These are phyloP conservation scores for Pichia deserticola DNA, from an alignment of 805 yeast genomes.

Conservation along the genomic window DNA sequence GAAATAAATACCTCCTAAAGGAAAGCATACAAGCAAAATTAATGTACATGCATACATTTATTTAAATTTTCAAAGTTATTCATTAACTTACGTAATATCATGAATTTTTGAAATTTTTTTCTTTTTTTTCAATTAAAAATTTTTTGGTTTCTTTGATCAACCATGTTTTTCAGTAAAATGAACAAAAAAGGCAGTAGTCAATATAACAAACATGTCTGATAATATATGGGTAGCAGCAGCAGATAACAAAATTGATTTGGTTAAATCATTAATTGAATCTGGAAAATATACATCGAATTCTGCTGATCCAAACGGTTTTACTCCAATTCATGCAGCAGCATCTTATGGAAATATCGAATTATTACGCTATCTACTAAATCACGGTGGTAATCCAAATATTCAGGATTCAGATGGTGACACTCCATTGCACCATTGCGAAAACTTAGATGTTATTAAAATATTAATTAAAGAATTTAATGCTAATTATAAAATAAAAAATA, in stretches of 20 bases:
- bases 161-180: too few species aligned
- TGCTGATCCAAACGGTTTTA: slow-evolving; percentile 89
- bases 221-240: slow-evolving; percentile 96
- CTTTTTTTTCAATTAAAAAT: neutral
- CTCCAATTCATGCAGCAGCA: slow-evolving; percentile 96
- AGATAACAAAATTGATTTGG: slow-evolving; percentile 60
- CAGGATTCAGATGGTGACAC: slow-evolving; percentile 90
- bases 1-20: too few species aligned
- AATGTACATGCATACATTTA: too few species aligned
- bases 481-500: slow-evolving; percentile 53
- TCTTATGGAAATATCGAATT: slow-evolving; percentile 79
- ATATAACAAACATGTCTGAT: slow-evolving; percentile 9
- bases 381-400: slow-evolving; percentile 76
- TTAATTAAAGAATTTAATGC: slow-evolving; percentile 66
- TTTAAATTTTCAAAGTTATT: too few species aligned
- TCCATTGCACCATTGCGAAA: slow-evolving; percentile 88
- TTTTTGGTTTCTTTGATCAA: too few species aligned
- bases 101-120: neutral
- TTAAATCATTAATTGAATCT: slow-evolving; percentile 44
- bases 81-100: neutral
- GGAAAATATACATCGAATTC: slow-evolving; percentile 58
- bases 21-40: too few species aligned
- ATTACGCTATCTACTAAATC: slow-evolving; percentile 43
- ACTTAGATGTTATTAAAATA: slow-evolving; percentile 51
- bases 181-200: too few species aligned